Evolutionary conservation across 331 rosid species (phyloP), one percentile per base, ranked within the genome.

Genomic region (Phaseolus coccineus): DNA sequence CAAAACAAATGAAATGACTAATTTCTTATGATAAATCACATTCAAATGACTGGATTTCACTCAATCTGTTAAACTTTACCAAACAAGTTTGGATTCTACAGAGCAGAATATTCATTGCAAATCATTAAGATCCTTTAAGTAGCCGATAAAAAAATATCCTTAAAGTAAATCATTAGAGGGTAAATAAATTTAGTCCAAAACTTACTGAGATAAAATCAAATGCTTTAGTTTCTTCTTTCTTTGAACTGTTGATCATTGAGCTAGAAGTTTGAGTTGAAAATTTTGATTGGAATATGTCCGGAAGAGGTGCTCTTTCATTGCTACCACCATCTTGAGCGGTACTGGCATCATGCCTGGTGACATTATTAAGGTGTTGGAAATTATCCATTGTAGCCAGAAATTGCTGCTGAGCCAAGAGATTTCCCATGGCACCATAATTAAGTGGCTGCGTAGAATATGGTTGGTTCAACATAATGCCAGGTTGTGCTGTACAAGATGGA

Each of bases 331-430:
- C 22, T 66, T 10, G 31, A 22, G 51, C 31, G 4, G 52, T 39
- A 22, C 52, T 11, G 40, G 33, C 33, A 66, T 66, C 71, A n/a
- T 37, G 28, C 51, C 40, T 66, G 71, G 10, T 66, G 52, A 40
- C 52, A 40, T 40, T 39, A 66, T 65, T 65, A 39, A 65, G 50
- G 16, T 40, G 35, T 40, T 66, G 71, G 52, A 66, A 40, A 22
- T 66, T 65, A 65, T 28, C 15, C 51, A 65, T 37, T 65, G 71
- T 65, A n/a, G 71, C 71, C 50, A 65, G 71, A 65, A 37, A 39
- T 65, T 65, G 71, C 71, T 65, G 71, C 71, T 65, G 71, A 65
- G 71, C 71, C 30, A 65, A 65, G 51, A 65, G 71, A 37, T 65
- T 65, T 65, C 71, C 71, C 50, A 65, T 3, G 71, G 30, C 50